These are phyloP conservation scores for Euryodendron excelsum DNA, from an alignment of 148 eudicot genomes.

Conservation along the genomic window DNA sequence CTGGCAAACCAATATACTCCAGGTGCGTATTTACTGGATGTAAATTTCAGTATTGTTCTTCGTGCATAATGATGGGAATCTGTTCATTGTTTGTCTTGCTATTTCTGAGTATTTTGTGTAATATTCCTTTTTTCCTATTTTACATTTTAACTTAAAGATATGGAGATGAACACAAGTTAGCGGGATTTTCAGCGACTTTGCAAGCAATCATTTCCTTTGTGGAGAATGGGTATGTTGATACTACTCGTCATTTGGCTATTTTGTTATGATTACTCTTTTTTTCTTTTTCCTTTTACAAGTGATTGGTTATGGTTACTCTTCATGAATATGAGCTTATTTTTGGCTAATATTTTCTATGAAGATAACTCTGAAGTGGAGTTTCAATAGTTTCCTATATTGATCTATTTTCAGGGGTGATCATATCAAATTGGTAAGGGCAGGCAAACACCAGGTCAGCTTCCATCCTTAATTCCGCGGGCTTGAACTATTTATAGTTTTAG, in stretches of 20 bases:
- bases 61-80: background rate
- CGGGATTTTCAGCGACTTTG: slow-evolving; percentile 96
- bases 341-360: background rate
- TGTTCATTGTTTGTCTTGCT: background rate
- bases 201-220: slow-evolving; percentile 97
- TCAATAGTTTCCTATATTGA: slow-evolving; percentile 10
- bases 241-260: slow-evolving; percentile 7
- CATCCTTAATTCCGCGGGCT: background rate
- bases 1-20: slow-evolving; percentile 96
- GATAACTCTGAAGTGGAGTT: background rate
- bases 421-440: slow-evolving; percentile 86
- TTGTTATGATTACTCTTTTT: background rate
- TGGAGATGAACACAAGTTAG: slow-evolving; percentile 93
- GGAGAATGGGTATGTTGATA: slow-evolving; percentile 72
- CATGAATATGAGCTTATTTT: background rate
- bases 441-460: slow-evolving; percentile 81
- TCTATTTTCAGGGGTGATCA: slow-evolving; percentile 72
- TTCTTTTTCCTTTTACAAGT: too few species aligned
- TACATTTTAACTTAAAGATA: slow-evolving; percentile 43
- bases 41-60: background rate
- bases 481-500: background rate
- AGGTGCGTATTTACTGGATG: slow-evolving; percentile 45
- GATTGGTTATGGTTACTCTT: too few species aligned
- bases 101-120: background rate
- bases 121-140: background rate